phyloP scores from a whole-genome alignment of 108 stramenopile genomes.

The Nitzschia putrida region DNA sequence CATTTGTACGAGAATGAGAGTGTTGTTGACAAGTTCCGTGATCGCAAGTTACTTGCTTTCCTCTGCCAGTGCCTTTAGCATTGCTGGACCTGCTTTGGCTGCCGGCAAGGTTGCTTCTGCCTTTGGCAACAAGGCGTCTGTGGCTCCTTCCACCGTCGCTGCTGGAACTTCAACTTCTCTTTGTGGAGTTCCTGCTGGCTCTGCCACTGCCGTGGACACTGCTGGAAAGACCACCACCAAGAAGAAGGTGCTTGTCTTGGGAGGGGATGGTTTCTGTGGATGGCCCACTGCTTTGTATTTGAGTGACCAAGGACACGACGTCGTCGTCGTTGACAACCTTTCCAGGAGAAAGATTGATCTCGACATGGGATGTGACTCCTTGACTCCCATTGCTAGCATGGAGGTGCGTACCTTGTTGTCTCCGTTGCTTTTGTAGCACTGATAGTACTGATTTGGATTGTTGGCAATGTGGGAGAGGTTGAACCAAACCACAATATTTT shows the following conservation, averaged over 20 bases:
- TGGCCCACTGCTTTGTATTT: conserved; percentile 95
- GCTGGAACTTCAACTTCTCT: too few relatives aligned
- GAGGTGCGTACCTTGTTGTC: conserved; percentile 50
- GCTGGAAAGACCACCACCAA: conserved; percentile 37
- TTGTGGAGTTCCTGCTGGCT: background rate
- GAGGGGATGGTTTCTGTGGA: conserved; percentile 98
- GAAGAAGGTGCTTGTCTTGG: conserved; percentile 90
- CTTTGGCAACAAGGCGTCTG: too few relatives aligned
- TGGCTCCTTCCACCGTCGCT: too few relatives aligned
- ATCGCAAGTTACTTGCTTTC: conserved; percentile 8
- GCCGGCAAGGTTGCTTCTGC: background rate
- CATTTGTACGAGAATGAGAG: background rate
- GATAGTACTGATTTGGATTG: too few relatives aligned
- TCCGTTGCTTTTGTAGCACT: too few relatives aligned
- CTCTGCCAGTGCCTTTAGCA: conserved; percentile 9
- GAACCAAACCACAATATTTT: too few relatives aligned
- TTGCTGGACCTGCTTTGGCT: conserved; percentile 4
- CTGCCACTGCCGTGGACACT: conserved; percentile 7
- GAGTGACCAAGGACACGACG: conserved; percentile 87
- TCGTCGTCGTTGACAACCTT: conserved; percentile 95
- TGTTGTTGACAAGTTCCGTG: background rate
- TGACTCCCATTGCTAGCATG: conserved; percentile 90
- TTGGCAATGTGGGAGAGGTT: too few relatives aligned
- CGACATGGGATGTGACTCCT: conserved; percentile 91
- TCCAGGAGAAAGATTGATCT: conserved; percentile 91